These are phyloP conservation scores for Eleusine coracana DNA, from an alignment of 176 grass and related monocot genomes.

Conservation along the genomic window DNA sequence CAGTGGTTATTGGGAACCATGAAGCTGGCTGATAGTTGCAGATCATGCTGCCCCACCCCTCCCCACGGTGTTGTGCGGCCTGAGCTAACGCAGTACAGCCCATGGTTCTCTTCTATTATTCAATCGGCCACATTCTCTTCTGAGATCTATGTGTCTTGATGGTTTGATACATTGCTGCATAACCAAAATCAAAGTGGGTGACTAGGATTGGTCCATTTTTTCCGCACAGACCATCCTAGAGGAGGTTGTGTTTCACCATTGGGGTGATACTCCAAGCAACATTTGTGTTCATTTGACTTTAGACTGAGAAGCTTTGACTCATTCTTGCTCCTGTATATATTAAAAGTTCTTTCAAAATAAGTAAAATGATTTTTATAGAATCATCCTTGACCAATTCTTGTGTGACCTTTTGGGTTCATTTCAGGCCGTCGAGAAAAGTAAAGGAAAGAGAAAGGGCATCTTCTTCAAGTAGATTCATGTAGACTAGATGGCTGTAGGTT, in stretches of 20 bases:
- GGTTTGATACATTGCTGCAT: not conserved
- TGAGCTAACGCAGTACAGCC: not conserved
- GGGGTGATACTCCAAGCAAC: not conserved
- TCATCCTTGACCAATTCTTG: not conserved
- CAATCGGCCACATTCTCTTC: not conserved
- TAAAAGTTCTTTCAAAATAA: not conserved
- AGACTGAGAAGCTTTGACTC: not conserved
- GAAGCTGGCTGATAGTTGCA: no score
- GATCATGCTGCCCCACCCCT: no score
- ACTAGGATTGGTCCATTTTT: not conserved
- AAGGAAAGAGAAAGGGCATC: slow-evolving; percentile 76
- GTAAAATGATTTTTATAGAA: not conserved
- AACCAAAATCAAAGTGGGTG: not conserved
- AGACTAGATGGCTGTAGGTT: not conserved
- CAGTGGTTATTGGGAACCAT: no score
- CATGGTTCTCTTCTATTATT: not conserved
- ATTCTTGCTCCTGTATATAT: not conserved
- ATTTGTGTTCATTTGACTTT: not conserved
- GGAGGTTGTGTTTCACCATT: not conserved
- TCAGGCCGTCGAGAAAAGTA: slow-evolving; percentile 90
- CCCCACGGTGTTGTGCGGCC: no score
- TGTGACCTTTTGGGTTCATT: slow-evolving; percentile 1
- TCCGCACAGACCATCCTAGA: not conserved
- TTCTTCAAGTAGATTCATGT: slow-evolving; percentile 85
- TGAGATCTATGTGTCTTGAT: not conserved